phyloP scores from a whole-genome alignment of 148 eudicot species.

The Amaranthus hypochondriacus region DNA sequence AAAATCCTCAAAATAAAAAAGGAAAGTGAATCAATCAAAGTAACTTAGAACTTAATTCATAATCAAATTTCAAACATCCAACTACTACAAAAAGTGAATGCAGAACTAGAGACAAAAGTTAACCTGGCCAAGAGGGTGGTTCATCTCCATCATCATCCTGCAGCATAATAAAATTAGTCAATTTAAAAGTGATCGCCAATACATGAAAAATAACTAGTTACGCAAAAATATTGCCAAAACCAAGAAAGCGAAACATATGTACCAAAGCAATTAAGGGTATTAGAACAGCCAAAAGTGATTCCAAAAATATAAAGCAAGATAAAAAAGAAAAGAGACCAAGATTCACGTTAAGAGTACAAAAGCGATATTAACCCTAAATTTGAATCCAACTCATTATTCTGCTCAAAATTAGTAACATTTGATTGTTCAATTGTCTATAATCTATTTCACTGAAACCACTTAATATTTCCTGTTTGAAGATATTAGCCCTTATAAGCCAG shows the following conservation, averaged over 20 bases:
- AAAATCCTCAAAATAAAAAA: not conserved
- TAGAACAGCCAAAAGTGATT: not conserved
- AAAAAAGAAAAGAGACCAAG: no score
- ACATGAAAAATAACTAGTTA: no score
- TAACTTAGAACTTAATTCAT: not conserved
- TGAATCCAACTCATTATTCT: no score
- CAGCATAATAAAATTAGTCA: constrained; percentile 14
- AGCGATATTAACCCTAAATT: no score
- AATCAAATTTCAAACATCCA: not conserved
- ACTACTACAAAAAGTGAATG: not conserved
- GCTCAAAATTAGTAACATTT: no score
- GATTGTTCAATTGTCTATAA: no score
- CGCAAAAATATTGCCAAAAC: not conserved
- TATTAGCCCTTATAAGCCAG: no score
- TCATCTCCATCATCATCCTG: constrained; percentile 81
- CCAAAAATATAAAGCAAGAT: not conserved
- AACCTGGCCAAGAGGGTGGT: constrained; percentile 47
- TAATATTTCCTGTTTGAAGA: no score
- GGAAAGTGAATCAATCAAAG: constrained; percentile 1
- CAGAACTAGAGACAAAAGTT: constrained; percentile 7
- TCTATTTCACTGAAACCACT: no score
- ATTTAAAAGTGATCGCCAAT: not conserved
- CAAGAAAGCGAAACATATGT: no score
- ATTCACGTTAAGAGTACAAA: no score
- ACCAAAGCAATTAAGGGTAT: no score